Evolutionary conservation across 2,329 filamentous ascomycete species (phyloP).

Genomic region (Diaporthe aspalathi): DNA sequence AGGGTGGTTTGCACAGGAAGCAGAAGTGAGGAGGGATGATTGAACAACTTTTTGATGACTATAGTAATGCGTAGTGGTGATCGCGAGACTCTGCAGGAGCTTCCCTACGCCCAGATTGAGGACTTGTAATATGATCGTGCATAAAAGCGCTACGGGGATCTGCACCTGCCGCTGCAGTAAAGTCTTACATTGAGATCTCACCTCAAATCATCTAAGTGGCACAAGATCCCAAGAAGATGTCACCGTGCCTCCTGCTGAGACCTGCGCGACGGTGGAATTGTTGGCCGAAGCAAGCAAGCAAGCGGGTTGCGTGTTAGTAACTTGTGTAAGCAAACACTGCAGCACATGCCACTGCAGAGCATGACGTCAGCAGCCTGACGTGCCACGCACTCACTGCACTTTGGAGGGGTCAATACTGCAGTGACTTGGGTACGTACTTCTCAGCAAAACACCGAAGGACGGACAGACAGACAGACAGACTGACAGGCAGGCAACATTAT

Average conservation of each 20-base stretch:
- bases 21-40: background rate
- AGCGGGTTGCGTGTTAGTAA: no score
- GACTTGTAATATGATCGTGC: background rate
- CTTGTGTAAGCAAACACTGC: background rate
- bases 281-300: no score
- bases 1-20: background rate
- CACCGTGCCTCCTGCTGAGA: no score
- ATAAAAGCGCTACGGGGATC: background rate
- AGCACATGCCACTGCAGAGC: background rate
- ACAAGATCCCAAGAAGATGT: no score
- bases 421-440: no score
- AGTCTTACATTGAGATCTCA: no score
- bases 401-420: background rate
- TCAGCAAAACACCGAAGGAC: background rate
- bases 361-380: conserved; percentile 8
- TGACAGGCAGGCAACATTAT: no score
- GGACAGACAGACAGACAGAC: background rate
- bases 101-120: background rate
- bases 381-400: no score
- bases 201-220: no score
- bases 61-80: background rate
- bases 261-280: no score
- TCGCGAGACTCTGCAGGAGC: background rate
- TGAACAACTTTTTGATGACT: no score
- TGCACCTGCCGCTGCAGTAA: background rate